Evolutionary conservation across 2,329 filamentous ascomycete species (phyloP).

Genomic region (Aspergillus piperis): DNA sequence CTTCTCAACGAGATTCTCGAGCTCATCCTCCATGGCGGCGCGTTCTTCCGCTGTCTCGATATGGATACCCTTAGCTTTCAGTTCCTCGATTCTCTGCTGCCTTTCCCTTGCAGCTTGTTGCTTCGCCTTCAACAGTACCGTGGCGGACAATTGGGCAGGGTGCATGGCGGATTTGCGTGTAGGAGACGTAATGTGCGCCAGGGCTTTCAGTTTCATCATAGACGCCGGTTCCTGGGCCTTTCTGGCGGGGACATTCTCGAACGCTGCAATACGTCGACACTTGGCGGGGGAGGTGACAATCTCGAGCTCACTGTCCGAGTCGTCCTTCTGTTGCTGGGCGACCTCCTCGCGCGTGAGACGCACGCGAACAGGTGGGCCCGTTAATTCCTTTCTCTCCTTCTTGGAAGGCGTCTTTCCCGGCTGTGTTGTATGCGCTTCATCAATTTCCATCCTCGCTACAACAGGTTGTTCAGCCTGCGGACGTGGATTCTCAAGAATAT

Average conservation of each 20-base stretch:
- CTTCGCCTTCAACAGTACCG: slow-evolving; percentile 70
- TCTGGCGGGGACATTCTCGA: slow-evolving; percentile 67
- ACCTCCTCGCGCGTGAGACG: slow-evolving; percentile 43
- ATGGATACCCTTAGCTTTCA: slow-evolving; percentile 76
- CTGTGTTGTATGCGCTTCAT: slow-evolving; percentile 19
- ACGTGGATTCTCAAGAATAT: slow-evolving; percentile 33
- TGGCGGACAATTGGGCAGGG: slow-evolving; percentile 66
- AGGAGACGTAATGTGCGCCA: slow-evolving; percentile 70
- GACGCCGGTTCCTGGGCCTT: slow-evolving; percentile 62
- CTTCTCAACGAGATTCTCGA: slow-evolving; percentile 85
- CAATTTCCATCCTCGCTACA: slow-evolving; percentile 11
- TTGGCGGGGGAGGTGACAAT: slow-evolving; percentile 55
- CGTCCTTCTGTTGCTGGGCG: slow-evolving; percentile 37
- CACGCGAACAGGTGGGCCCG: slow-evolving; percentile 41
- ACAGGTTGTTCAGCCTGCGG: slow-evolving; percentile 16
- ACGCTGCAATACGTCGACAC: slow-evolving; percentile 57
- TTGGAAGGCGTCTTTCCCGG: slow-evolving; percentile 26
- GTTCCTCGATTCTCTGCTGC: slow-evolving; percentile 71
- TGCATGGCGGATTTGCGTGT: slow-evolving; percentile 62
- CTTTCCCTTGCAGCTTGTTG: slow-evolving; percentile 78
- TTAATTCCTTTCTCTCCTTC: slow-evolving; percentile 31
- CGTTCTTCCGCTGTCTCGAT: slow-evolving; percentile 86
- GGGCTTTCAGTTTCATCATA: slow-evolving; percentile 67
- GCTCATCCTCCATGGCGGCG: slow-evolving; percentile 75
- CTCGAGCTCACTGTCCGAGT: slow-evolving; percentile 61